Percentiles rank a stretch among this genome's conserved stretches.
phyloP scores from a whole-genome alignment of 192 early-diverging fungal genomes.

The Rhizophagus clarus region DNA sequence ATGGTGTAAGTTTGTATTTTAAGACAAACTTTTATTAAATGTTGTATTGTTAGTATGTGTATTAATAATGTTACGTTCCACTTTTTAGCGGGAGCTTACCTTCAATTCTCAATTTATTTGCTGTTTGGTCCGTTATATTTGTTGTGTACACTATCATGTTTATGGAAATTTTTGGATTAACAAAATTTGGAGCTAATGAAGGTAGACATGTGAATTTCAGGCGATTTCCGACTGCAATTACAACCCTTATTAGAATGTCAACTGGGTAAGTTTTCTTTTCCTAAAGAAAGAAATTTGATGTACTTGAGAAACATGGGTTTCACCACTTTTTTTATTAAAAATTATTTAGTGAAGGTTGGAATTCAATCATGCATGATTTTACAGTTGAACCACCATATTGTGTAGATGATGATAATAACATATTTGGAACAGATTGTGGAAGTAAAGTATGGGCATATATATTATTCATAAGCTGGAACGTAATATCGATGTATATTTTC shows the following conservation, averaged over 20 bases:
- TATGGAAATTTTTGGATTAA: conserved; percentile 64
- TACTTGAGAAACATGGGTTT: background rate
- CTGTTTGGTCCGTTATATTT: conserved; percentile 62
- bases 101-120: conserved; percentile 57
- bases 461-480: conserved; percentile 60
- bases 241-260: conserved; percentile 55
- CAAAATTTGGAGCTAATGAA: conserved; percentile 52
- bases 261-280: conserved; percentile 49
- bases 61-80: background rate
- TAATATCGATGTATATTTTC: conserved; percentile 72
- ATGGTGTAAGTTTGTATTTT: conserved; percentile 53
- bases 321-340: background rate
- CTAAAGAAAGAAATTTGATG: background rate
- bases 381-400: conserved; percentile 56
- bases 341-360: conserved; percentile 58
- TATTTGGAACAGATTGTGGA: conserved; percentile 57
- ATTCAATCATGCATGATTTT: conserved; percentile 63
- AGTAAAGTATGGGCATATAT: conserved; percentile 54
- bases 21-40: background rate
- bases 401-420: conserved; percentile 44
- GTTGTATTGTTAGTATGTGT: background rate
- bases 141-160: conserved; percentile 61
- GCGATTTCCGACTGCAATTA: conserved; percentile 43
- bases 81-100: conserved; percentile 40
- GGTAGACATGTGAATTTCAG: conserved; percentile 56